Percentiles rank a stretch among this genome's conserved stretches.
These are phyloP conservation scores for Mytilinidion resinicola DNA, from an alignment of 495 filamentous ascomycete species.

Conservation along the genomic window DNA sequence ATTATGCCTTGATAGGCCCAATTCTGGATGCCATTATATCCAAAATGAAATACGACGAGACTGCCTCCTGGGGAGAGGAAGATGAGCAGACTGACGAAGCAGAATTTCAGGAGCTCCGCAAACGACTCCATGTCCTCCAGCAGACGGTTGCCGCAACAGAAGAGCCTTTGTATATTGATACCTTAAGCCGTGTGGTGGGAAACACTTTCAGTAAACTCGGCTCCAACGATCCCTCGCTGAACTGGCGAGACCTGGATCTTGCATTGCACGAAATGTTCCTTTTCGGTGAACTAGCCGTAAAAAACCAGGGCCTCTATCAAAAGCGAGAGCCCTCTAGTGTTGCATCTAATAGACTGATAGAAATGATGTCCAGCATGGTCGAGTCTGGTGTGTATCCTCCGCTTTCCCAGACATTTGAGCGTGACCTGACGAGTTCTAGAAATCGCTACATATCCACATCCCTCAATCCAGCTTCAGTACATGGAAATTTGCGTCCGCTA, in stretches of 20 bases:
- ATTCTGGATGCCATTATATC: slow-evolving; percentile 84
- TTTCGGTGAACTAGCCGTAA: slow-evolving; percentile 89
- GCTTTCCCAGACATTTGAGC: no score
- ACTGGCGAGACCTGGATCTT: slow-evolving; percentile 93
- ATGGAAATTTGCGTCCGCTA: slow-evolving; percentile 98
- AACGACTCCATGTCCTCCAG: slow-evolving; percentile 79
- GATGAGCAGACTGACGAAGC: slow-evolving; percentile 94
- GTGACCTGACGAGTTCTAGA: slow-evolving; percentile 41
- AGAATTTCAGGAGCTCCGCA: slow-evolving; percentile 93
- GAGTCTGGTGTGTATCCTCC: slow-evolving; percentile 62
- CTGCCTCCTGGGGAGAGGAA: slow-evolving; percentile 86
- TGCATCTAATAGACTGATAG: slow-evolving; percentile 68
- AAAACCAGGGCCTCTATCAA: slow-evolving; percentile 69
- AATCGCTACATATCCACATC: slow-evolving; percentile 78
- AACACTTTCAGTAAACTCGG: slow-evolving; percentile 73
- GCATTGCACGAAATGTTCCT: slow-evolving; percentile 94
- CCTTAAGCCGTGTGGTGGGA: slow-evolving; percentile 73
- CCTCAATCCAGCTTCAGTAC: slow-evolving; percentile 86
- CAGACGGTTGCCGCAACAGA: slow-evolving; percentile 83
- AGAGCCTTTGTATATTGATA: slow-evolving; percentile 74
- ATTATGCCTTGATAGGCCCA: slow-evolving; percentile 70
- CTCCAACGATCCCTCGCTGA: slow-evolving; percentile 61
- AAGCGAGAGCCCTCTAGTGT: slow-evolving; percentile 72
- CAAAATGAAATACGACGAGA: slow-evolving; percentile 97
- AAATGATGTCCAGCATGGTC: slow-evolving; percentile 92